Base-by-base conservation (phyloP, 257 asterid species). In the Buddleja alternifolia region DNA sequence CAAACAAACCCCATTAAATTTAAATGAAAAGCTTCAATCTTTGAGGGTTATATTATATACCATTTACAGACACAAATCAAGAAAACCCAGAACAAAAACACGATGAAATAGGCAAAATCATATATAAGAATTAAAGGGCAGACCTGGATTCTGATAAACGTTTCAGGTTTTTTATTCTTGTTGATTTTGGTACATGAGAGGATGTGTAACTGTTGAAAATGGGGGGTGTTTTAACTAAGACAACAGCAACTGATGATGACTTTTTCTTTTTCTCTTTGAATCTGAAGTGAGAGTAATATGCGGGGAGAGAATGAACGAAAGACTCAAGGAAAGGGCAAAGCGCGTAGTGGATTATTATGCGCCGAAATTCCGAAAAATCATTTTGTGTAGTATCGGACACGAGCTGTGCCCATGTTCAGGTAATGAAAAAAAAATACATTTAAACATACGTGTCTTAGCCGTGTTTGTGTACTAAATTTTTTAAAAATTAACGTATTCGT, bases 91-190 rank as follows among this genome's bases (percentile, higher is more conserved):
- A 62, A 58, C 29, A 39, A 29, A 39, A 17, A 17, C 10, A 61
- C 24, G 44, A 67, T 24, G 8, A 46, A 53, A 47, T 20, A 47
- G 50, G 41, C 59, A 59, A 19, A 70, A 58, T 59, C 67, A 46
- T 24, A 37, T 7, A 32, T 8, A 48, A 48, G n/a, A 36, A n/a
- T n/a, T 21, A 17, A 45, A 58, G 39, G n/a, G 19, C 71, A 16
- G 52, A 64, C 79, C 77, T 59, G 71, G 53, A 60, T 41, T 44
- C 14, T 10, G 57, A 63, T 66, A 73, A 58, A 40, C 42, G 66
- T 11, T 64, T 71, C 21, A 12, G 37, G 39, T 47, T 69, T 73
- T 60, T 42, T n/a, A n/a, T n/a, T n/a, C n/a, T 23, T 15, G 23
- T 16, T 46, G 46, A 50, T 8, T 20, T 37, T 36, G 44, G 66